Evolutionary conservation across 2,329 filamentous ascomycete genomes (phyloP).

Genomic region (Fusarium sp.): DNA sequence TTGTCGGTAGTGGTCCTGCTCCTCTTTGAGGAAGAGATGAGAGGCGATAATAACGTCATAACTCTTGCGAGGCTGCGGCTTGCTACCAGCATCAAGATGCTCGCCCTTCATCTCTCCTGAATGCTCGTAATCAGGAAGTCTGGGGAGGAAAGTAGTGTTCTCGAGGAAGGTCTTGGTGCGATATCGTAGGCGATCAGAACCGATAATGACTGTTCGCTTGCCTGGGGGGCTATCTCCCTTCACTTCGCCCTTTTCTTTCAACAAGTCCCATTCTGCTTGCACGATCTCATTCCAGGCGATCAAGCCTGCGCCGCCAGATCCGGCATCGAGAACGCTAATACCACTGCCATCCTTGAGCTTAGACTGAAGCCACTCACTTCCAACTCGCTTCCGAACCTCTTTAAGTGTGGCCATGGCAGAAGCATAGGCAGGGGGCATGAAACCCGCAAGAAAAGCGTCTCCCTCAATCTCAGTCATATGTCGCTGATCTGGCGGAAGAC

Average conservation of each 20-base stretch:
- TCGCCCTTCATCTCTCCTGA: conserved; percentile 70
- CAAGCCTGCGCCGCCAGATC: conserved; percentile 78
- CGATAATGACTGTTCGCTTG: conserved; percentile 84
- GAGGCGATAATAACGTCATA: conserved; percentile 93
- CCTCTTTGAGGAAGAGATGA: conserved; percentile 81
- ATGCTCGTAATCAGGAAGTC: conserved; percentile 88
- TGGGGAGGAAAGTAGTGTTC: conserved; percentile 91
- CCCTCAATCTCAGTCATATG: conserved; percentile 82
- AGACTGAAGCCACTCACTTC: conserved; percentile 76
- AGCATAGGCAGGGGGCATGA: conserved; percentile 79
- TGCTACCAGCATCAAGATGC: conserved; percentile 69
- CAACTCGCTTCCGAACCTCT: conserved; percentile 80
- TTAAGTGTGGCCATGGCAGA: conserved; percentile 75
- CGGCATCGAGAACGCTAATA: conserved; percentile 79
- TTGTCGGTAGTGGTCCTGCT: conserved; percentile 82
- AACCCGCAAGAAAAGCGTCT: conserved; percentile 77
- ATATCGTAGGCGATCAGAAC: conserved; percentile 79
- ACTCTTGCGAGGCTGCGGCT: conserved; percentile 75
- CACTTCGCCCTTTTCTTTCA: conserved; percentile 66
- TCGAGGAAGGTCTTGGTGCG: conserved; percentile 83
- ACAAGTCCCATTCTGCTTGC: conserved; percentile 82
- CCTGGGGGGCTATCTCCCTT: conserved; percentile 67
- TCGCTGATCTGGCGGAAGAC: conserved; percentile 72
- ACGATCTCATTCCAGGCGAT: conserved; percentile 84
- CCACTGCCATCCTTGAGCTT: conserved; percentile 69